phyloP scores from a whole-genome alignment of 2,329 filamentous ascomycete genomes.

The Pseudocercospora ulei region DNA sequence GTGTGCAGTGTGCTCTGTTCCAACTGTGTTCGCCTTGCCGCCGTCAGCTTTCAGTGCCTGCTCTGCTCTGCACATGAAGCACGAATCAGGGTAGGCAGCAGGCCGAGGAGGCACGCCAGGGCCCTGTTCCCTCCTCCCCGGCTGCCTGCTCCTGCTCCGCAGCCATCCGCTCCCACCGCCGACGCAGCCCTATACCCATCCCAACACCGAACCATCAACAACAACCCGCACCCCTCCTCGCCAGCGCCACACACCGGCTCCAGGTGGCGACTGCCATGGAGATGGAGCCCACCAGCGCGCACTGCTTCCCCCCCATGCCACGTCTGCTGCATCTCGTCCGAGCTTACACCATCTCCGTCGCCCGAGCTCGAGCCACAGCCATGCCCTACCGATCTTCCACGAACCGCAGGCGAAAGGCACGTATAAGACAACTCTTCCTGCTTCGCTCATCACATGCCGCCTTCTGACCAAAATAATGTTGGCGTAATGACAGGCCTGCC shows the following conservation, averaged over 20 bases:
- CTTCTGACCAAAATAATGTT: constrained; percentile 16
- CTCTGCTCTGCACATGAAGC: constrained; percentile 12
- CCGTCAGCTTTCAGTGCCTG: constrained; percentile 5
- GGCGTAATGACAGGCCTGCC: constrained; percentile 20
- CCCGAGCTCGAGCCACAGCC: constrained; percentile 15
- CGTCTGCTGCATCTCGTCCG: constrained; percentile 20
- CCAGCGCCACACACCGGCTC: constrained; percentile 18
- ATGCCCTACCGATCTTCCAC: constrained; percentile 22
- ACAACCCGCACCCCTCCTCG: constrained; percentile 11
- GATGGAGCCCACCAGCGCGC: constrained; percentile 14
- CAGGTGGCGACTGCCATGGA: constrained; percentile 16
- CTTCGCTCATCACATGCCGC: constrained; percentile 12
- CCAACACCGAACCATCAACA: constrained; percentile 13
- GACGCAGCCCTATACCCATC: constrained; percentile 11
- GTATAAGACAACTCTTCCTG: constrained; percentile 16
- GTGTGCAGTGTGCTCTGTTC: not conserved
- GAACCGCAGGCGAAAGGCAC: constrained; percentile 22
- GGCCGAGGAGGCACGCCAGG: constrained; percentile 12
- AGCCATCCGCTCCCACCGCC: constrained; percentile 19
- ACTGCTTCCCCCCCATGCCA: constrained; percentile 18
- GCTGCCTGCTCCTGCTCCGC: constrained; percentile 18
- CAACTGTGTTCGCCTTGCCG: not conserved
- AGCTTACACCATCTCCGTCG: constrained; percentile 21
- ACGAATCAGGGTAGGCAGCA: constrained; percentile 10
- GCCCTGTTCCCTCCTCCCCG: constrained; percentile 11